Conservation (phyloP, 2,329 filamentous ascomycete genomes). For the Aciculosporium take region DNA sequence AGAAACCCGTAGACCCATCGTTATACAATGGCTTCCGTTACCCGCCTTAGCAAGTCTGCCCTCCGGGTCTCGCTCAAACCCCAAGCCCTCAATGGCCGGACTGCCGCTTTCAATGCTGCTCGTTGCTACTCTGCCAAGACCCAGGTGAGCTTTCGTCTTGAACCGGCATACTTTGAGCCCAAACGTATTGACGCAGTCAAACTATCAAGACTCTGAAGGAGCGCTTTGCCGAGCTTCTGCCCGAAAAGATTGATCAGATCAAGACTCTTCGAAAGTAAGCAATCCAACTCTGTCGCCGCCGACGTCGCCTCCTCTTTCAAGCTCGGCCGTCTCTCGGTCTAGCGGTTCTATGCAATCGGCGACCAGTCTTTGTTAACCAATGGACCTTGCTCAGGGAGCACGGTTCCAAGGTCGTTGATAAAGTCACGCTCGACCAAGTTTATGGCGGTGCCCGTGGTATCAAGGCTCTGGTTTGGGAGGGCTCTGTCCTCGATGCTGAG, state of each 20-base stretch:
- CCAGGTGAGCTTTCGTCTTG: constrained; percentile 43
- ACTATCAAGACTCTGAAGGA: constrained; percentile 75
- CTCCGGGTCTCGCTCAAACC: constrained; percentile 62
- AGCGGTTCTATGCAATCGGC: not conserved
- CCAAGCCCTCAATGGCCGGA: constrained; percentile 52
- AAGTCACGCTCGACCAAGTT: constrained; percentile 98
- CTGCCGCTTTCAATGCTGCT: constrained; percentile 64
- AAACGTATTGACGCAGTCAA: constrained; percentile 2
- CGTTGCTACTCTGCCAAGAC: constrained; percentile 91
- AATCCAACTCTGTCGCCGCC: not conserved
- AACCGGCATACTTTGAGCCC: not conserved
- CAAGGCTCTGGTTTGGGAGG: constrained; percentile 97
- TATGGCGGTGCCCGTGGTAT: constrained; percentile 98
- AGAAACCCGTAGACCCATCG: constrained; percentile 12
- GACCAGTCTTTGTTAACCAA: constrained; percentile 14
- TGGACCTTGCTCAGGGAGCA: constrained; percentile 51
- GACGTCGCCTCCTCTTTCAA: not conserved
- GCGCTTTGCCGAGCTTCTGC: constrained; percentile 89
- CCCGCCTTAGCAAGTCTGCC: constrained; percentile 69
- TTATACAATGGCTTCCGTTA: constrained; percentile 61
- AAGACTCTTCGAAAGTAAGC: constrained; percentile 92
- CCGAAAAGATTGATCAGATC: constrained; percentile 96
- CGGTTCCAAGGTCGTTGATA: constrained; percentile 87
- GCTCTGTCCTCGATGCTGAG: constrained; percentile 93
- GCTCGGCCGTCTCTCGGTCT: not conserved